Evolutionary conservation across 2,329 filamentous ascomycete species (phyloP), one percentile per base, ranked within the genome.

Genomic region (Aplosporella prunicola): DNA sequence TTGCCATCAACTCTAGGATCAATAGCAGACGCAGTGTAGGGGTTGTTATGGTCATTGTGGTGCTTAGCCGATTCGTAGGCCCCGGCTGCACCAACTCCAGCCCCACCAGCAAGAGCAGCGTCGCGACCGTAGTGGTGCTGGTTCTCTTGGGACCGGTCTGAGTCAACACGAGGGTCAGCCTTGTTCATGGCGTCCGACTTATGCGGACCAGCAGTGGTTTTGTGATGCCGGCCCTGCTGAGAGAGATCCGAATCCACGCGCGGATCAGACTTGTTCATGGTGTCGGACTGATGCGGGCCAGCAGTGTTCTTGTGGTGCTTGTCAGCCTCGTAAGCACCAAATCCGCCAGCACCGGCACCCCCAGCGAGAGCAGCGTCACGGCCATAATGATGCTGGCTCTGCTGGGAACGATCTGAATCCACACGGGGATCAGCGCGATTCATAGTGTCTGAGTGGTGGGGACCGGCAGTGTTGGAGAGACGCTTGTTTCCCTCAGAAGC

Each of bases 101-200:
- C 51, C 14, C 51, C 56, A 24, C 48, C 55, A 9, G 43, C 54
- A 1, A 57, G 15, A 10, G 51, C 53, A n/a, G 52, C 51, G 34
- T 60, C 50, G n/a, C 52, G 49, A 18, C 52, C 54, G 23, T 53
- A 47, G 34, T 55, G 54, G 24, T 53, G 46, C 13, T 51, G 44
- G 8, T 26, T 32, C 18, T 45, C 17, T 8, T 26, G 24, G 34
- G 42, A 29, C 31, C 14, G 29, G 9, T 39, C 29, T 8, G 29
- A 33, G 23, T 39, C 36, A 13, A 39, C 5, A n/a, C 36, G 17
- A 4, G 36, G 36, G 14, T 39, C 36, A 8, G 17, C 29, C 24
- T 39, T 39, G 30, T 35, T 35, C 11, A 24, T 30, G 3, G 28
- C 3, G 13, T 30, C 27, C 11, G 32, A 26, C 22, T 20, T 17